phyloP scores from a whole-genome alignment of 2,329 filamentous ascomycete genomes.

The Tolypocladium ovalisporum region DNA sequence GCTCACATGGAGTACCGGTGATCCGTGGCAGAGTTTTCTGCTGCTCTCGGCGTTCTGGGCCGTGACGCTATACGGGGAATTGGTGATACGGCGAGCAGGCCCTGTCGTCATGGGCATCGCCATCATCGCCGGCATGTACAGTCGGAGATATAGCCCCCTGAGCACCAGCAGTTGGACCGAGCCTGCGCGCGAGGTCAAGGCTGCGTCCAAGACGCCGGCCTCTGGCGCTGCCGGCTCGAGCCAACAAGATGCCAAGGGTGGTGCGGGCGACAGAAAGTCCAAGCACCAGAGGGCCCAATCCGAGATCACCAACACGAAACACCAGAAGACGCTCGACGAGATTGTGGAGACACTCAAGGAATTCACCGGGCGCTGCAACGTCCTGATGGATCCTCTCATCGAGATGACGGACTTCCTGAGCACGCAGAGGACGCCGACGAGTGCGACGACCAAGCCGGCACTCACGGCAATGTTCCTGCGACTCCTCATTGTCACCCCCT shows the following conservation, averaged over 20 bases:
- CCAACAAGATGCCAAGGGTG: constrained; percentile 11
- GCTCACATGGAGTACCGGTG: constrained; percentile 85
- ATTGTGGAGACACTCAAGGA: constrained; percentile 89
- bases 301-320: constrained; percentile 56
- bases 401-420: constrained; percentile 88
- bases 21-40: constrained; percentile 95
- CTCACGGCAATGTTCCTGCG: constrained; percentile 83
- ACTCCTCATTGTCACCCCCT: constrained; percentile 74
- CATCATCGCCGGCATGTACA: constrained; percentile 88
- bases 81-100: constrained; percentile 68
- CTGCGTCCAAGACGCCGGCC: constrained; percentile 10
- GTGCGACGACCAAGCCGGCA: constrained; percentile 80
- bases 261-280: constrained; percentile 14
- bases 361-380: constrained; percentile 85
- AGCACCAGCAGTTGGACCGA: constrained; percentile 70
- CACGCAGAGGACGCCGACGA: constrained; percentile 81
- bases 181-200: constrained; percentile 25
- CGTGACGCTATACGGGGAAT: constrained; percentile 73
- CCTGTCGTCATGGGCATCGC: constrained; percentile 70
- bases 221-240: constrained; percentile 7
- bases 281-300: constrained; percentile 35
- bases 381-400: constrained; percentile 79
- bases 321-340: constrained; percentile 92
- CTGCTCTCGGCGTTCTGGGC: constrained; percentile 81
- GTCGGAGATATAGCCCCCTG: constrained; percentile 76